A percentile compares a stretch with the other conserved stretches of the same genome.
Evolutionary conservation across 495 filamentous ascomycete genomes (phyloP).

Genomic region (Aspergillus saccharolyticus): DNA sequence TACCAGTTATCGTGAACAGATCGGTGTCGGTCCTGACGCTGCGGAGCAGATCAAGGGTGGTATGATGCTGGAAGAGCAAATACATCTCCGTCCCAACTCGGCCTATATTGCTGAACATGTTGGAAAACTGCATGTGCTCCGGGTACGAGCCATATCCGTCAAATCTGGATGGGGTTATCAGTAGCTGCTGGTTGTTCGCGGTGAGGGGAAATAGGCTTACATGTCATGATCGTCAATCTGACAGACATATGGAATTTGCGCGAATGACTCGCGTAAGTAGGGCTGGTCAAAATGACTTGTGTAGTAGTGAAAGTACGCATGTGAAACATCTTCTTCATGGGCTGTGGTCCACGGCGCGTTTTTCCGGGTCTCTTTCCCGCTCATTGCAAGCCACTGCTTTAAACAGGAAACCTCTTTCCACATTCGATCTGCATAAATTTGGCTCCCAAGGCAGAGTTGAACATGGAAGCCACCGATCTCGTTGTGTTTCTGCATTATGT

Average conservation of each 20-base stretch:
- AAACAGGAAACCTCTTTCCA: constrained; percentile 94
- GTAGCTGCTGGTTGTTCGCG: not conserved
- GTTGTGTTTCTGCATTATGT: constrained; percentile 93
- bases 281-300: constrained; percentile 96
- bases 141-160: constrained; percentile 98
- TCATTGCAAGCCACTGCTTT: constrained; percentile 88
- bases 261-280: constrained; percentile 87
- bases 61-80: constrained; percentile 97
- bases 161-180: constrained; percentile 60
- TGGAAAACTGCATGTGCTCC: constrained; percentile 95
- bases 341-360: constrained; percentile 85
- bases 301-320: constrained; percentile 99
- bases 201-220: constrained; percentile 56
- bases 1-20: constrained; percentile 93
- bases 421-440: constrained; percentile 92
- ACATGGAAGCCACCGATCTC: constrained; percentile 94
- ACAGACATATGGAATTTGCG: constrained; percentile 90
- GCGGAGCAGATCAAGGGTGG: constrained; percentile 86
- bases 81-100: constrained; percentile 98
- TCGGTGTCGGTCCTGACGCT: constrained; percentile 81
- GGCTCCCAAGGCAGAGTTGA: constrained; percentile 85
- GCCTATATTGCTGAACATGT: constrained; percentile 97
- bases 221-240: constrained; percentile 97
- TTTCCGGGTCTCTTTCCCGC: constrained; percentile 86
- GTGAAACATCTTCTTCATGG: constrained; percentile 89